Evolutionary conservation across 148 eudicot genomes (phyloP).

Genomic region (Talinum fruticosum): DNA sequence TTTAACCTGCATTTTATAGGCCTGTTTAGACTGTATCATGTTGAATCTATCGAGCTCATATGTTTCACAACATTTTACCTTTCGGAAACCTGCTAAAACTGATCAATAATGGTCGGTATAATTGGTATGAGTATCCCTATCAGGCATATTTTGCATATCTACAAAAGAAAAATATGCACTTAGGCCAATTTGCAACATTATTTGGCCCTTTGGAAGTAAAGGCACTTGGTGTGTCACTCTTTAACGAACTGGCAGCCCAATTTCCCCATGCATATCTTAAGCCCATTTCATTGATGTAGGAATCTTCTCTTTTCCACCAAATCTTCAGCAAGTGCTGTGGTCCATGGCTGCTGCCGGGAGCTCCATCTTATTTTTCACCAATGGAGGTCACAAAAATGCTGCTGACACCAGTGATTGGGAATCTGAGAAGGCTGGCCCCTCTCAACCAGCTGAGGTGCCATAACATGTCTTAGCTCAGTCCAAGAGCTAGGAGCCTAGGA

Average conservation of each 20-base stretch:
- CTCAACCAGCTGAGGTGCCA: too few relatives aligned
- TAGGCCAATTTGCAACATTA: neutral
- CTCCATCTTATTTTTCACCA: neutral
- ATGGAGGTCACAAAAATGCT: neutral
- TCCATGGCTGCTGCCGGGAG: neutral
- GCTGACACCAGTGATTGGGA: too few relatives aligned
- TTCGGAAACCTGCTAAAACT: too few relatives aligned
- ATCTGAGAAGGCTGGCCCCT: too few relatives aligned
- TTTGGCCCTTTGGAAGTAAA: neutral
- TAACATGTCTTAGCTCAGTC: too few relatives aligned
- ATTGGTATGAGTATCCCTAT: neutral
- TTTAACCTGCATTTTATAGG: neutral
- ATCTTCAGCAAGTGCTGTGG: slow-evolving; percentile 3
- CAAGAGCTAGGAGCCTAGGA: too few relatives aligned
- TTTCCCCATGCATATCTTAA: too few relatives aligned
- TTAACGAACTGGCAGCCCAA: too few relatives aligned
- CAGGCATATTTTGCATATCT: neutral
- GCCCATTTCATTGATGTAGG: neutral
- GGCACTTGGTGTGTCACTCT: neutral
- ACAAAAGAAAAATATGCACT: neutral
- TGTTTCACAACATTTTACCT: neutral
- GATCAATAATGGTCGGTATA: too few relatives aligned
- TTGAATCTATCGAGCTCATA: neutral
- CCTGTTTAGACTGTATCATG: slow-evolving; percentile 1
- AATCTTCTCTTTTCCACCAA: slow-evolving; percentile 21